Evolutionary conservation across 1,284 basidiomycete species (phyloP), one percentile per base, ranked within the genome.

Genomic region (Apiotrichum sp.): DNA sequence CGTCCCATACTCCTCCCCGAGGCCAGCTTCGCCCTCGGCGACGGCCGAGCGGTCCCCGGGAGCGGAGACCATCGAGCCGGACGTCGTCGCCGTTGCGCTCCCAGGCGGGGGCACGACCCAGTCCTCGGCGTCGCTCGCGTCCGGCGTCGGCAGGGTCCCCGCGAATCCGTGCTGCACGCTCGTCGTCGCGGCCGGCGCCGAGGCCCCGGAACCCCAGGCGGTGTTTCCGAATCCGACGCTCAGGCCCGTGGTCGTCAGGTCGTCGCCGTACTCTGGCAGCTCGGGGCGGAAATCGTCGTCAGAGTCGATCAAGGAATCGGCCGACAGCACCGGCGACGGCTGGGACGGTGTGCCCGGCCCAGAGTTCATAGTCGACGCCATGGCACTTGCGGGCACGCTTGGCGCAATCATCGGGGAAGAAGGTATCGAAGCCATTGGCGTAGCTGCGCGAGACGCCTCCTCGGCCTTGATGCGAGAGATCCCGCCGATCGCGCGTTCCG

Each of bases 401-500:
- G 56, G 56, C 4, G 47, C 57, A 6, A 56, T 47, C 40, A 55
- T 48, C 3, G 53, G 55, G 33, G 58, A 53, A 5, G 53, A 44
- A 1, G 56, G 56, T 32, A 53, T 43, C 0, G 45, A 46, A 2
- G 43, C 42, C 47, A 59, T 46, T 2, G 61, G 61, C 9, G 61
- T 59, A 0, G 57, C 61, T 4, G 53, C 55, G 29, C 61, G 55
- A 35, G 43, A 47, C 8, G 60, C 60, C 49, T 59, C 69, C 58
- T 73, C 70, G 13, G 68, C 71, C 56, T 76, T 76, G 56, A 71
- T 54, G 14, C 69, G 64, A 4, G 72, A 73, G 29, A 70, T 59
- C 38, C 93, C 93, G 16, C 93, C 93, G 22, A 98, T 84, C 1
- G 89, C 86, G 8, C 82, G 79, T 14, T 78, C 78, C 4, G 90